phyloP scores from a whole-genome alignment of 805 yeast species.

The Yamadazyma akitaensis region DNA sequence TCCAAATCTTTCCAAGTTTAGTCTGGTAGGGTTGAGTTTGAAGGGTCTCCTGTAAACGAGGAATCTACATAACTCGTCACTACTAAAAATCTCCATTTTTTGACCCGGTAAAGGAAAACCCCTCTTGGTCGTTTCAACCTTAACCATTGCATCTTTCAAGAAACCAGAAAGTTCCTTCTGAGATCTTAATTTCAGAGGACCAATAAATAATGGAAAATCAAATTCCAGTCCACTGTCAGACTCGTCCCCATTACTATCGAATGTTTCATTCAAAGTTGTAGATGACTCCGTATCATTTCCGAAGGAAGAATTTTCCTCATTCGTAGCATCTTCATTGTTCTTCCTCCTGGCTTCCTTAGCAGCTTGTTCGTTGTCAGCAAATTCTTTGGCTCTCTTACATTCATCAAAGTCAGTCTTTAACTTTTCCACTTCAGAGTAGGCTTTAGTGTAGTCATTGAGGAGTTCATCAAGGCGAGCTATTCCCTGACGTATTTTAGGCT shows the following conservation, averaged over 20 bases:
- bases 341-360: slow-evolving; percentile 1
- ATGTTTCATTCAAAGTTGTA: slow-evolving; percentile 1
- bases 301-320: neutral
- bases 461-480: slow-evolving; percentile 22
- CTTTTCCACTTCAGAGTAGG: slow-evolving; percentile 25
- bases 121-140: slow-evolving; percentile 26
- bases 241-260: neutral
- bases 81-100: slow-evolving; percentile 36
- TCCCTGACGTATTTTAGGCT: slow-evolving; percentile 27
- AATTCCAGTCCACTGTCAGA: slow-evolving; percentile 7
- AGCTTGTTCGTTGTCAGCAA: slow-evolving; percentile 16
- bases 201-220: slow-evolving; percentile 32
- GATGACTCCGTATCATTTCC: slow-evolving; percentile 3
- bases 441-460: slow-evolving; percentile 23
- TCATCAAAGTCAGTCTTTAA: slow-evolving; percentile 29
- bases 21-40: slow-evolving; percentile 34
- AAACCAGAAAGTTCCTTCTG: slow-evolving; percentile 21
- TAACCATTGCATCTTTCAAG: slow-evolving; percentile 19
- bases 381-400: slow-evolving; percentile 30
- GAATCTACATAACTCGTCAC: slow-evolving; percentile 34
- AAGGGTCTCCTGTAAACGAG: slow-evolving; percentile 21
- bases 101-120: slow-evolving; percentile 40
- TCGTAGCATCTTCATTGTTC: neutral
- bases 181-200: slow-evolving; percentile 20
- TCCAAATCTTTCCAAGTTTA: slow-evolving; percentile 38